Evolutionary conservation across 2,329 filamentous ascomycete species (phyloP), one percentile per base, ranked within the genome.

Genomic region (Bipolaris gigantea): DNA sequence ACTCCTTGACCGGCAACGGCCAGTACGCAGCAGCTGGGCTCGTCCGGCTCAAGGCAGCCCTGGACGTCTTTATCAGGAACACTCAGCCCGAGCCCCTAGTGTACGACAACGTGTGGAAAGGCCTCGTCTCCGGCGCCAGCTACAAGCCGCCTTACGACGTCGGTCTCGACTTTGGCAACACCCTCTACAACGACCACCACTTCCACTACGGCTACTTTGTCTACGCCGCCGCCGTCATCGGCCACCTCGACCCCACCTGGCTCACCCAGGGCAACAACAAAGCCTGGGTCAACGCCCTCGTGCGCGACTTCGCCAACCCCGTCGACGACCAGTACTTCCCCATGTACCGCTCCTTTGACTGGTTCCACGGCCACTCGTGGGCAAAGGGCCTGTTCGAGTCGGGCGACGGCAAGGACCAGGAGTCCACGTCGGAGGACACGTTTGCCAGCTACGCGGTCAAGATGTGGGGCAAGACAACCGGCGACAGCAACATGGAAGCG

Each of bases 361-460:
- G 91, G 90, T 97, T 87, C 74, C 87, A 71, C 67, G 94, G 94
- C 1, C 94, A 97, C 80, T 93, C 89, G 42, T 97, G 93, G 91
- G 94, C 94, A 2, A 92, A 91, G 51, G 90, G 90, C 1, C 78
- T 94, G 10, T 91, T 86, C 68, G 84, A 89, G 57, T 83, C 85
- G 19, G 80, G 79, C 56, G 90, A 94, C 71, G 89, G 90, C 64
- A 93, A 92, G 76, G 87, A 94, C 74, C 85, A 94, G 76, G 94
- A 99, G 72, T 95, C 90, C 13, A 91, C 89, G 42, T 96, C 91
- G 0, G 94, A 99, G 76, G 94, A 99, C 75, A 85, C 87, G 54
- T 92, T 97, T 85, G 88, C 89, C 50, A 85, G 87, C 2, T 96
- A 96, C 73, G 91, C 89, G 0, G 76, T 97, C 69, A 96, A 96